Base-by-base conservation (phyloP, 2,329 filamentous ascomycete species). In the Mycogone perniciosa region DNA sequence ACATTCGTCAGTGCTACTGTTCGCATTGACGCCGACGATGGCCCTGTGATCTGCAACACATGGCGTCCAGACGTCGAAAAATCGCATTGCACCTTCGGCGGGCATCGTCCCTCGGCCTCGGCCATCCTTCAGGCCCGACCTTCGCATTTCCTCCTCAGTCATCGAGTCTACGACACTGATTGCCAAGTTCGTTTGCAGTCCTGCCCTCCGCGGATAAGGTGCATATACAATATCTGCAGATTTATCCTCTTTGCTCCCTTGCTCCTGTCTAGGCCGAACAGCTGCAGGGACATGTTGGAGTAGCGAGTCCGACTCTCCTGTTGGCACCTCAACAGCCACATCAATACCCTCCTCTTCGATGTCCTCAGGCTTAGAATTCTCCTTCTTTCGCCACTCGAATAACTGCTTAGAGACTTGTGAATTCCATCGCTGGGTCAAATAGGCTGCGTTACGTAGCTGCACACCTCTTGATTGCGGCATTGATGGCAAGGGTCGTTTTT, bases 401-500 rank as follows among this genome's bases (percentile, higher is more conserved):
- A 78, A 62, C 11, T 64, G 62, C 6, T 62, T 63, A n/a, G 67
- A 63, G 4, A 81, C 53, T 35, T 63, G 56, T 4, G 63, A 56
- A 55, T 82, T 79, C 79, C 79, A 82, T 9, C 67, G 64, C 7
- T 60, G 60, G 1, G 76, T 76, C 38, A 83, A 60, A 44, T 72
- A 70, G 2, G 73, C 72, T 2, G 77, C 77, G 53, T 80, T 81
- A 52, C 76, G 76, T 57, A 79, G 66, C 55, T 82, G 74, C 55
- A 80, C 77, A 2, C 73, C 69, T 35, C 69, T 68, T 10, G 66
- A 72, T 56, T 78, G 76, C 8, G 75, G 75, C 10, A 52, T 56
- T 1, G 74, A 68, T 1, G 76, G 71, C 2, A 59, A 48, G 0
- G 71, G 70, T 2, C 79, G 71, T 7, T 65, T 64, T 6, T 69